A percentile compares a stretch with the other conserved stretches of the same genome.
Evolutionary conservation across 2,329 filamentous ascomycete genomes (phyloP).

Genomic region (Scopulariopsis brevicaulis): DNA sequence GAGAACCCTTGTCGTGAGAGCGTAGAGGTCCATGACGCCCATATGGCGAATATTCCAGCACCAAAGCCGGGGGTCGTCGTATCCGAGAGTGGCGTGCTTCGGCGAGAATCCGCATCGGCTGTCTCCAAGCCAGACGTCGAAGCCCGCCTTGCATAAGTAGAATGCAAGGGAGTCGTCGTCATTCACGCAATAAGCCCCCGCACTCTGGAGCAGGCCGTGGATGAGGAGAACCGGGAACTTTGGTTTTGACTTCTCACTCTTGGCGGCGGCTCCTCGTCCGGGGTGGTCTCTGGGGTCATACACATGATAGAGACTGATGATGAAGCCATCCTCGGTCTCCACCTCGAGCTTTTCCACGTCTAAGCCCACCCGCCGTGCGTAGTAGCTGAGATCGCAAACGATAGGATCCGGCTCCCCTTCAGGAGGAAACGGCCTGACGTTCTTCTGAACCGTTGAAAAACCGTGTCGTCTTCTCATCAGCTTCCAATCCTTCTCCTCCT

Average conservation of each 20-base stretch:
- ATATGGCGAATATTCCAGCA: constrained; percentile 93
- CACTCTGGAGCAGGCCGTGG: constrained; percentile 78
- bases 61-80: constrained; percentile 85
- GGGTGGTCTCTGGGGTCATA: constrained; percentile 50
- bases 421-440: constrained; percentile 39
- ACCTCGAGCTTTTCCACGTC: constrained; percentile 77
- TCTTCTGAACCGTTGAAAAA: neutral
- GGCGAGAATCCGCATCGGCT: constrained; percentile 82
- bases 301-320: constrained; percentile 81
- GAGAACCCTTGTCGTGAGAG: constrained; percentile 68
- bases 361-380: constrained; percentile 76
- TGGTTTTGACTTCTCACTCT: constrained; percentile 20
- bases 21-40: constrained; percentile 79
- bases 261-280: neutral
- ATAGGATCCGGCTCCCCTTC: constrained; percentile 75
- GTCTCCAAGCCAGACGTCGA: constrained; percentile 92
- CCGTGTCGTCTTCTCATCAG: neutral
- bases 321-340: constrained; percentile 87
- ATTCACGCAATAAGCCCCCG: constrained; percentile 81
- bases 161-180: constrained; percentile 87
- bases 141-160: constrained; percentile 82
- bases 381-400: constrained; percentile 70
- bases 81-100: constrained; percentile 58
- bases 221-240: constrained; percentile 81
- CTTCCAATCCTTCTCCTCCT: constrained; percentile 51